A percentile compares a stretch with the other conserved stretches of the same genome.
Evolutionary conservation across 2,329 filamentous ascomycete genomes (phyloP).

Genomic region (Dactylellina drechsleri): DNA sequence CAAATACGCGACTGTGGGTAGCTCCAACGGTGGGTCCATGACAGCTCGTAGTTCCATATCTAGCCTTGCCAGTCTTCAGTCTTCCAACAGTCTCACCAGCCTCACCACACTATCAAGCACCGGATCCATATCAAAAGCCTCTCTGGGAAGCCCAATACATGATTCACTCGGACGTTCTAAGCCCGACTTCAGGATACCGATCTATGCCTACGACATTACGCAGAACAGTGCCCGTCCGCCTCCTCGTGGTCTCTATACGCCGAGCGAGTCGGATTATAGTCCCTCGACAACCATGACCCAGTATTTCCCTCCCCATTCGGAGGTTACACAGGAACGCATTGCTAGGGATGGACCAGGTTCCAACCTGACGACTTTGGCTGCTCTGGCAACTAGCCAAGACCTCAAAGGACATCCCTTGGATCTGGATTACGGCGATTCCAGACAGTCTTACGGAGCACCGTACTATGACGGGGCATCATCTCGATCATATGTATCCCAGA

Average conservation of each 20-base stretch:
- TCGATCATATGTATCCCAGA: slow-evolving; percentile 43
- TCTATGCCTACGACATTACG: slow-evolving; percentile 47
- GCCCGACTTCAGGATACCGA: slow-evolving; percentile 50
- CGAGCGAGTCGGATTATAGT: slow-evolving; percentile 51
- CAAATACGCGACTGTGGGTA: slow-evolving; percentile 52
- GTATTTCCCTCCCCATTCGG: slow-evolving; percentile 44
- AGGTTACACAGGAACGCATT: slow-evolving; percentile 45
- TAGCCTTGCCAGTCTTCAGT: slow-evolving; percentile 46
- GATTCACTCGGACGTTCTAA: slow-evolving; percentile 45
- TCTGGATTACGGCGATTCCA: slow-evolving; percentile 27
- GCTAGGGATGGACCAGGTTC: slow-evolving; percentile 43
- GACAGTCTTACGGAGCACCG: slow-evolving; percentile 24
- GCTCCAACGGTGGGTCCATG: slow-evolving; percentile 50
- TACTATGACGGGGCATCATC: slow-evolving; percentile 31
- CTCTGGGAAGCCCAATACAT: slow-evolving; percentile 47
- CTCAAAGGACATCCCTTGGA: slow-evolving; percentile 33
- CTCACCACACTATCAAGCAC: slow-evolving; percentile 48
- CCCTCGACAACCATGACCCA: slow-evolving; percentile 49
- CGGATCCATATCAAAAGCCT: slow-evolving; percentile 45
- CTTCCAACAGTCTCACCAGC: slow-evolving; percentile 44
- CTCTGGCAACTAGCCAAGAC: slow-evolving; percentile 46
- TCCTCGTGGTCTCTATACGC: slow-evolving; percentile 48
- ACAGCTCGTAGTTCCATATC: slow-evolving; percentile 52
- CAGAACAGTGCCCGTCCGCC: slow-evolving; percentile 42
- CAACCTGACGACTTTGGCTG: slow-evolving; percentile 35